A percentile compares a stretch with the other conserved stretches of the same genome.
Conservation (phyloP, 2,329 filamentous ascomycete genomes). For the Graphium sp. region DNA sequence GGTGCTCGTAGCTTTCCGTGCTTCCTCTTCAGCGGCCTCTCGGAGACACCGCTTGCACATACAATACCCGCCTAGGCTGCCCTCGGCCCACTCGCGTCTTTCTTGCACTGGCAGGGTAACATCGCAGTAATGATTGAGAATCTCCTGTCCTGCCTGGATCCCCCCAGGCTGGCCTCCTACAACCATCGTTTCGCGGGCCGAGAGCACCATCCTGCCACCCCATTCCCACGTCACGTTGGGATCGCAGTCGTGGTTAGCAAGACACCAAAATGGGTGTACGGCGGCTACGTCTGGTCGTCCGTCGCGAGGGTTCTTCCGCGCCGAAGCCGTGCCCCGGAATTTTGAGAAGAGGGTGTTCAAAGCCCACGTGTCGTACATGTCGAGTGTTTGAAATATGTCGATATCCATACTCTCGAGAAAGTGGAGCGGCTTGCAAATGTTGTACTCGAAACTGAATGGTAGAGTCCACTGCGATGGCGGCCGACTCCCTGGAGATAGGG, state of each 20-base stretch:
- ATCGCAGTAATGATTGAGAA: conserved; percentile 91
- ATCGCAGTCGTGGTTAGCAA: conserved; percentile 92
- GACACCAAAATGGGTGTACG: conserved; percentile 89
- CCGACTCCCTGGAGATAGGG: neutral
- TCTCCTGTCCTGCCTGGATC: conserved; percentile 65
- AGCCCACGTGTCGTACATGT: conserved; percentile 58
- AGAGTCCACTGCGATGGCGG: conserved; percentile 49
- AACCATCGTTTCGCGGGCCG: conserved; percentile 40
- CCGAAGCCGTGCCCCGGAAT: conserved; percentile 83
- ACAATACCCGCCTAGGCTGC: conserved; percentile 78
- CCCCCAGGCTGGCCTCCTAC: conserved; percentile 34
- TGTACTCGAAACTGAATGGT: conserved; percentile 63
- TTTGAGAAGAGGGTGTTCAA: conserved; percentile 87
- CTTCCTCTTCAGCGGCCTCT: conserved; percentile 31
- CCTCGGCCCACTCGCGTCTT: conserved; percentile 74
- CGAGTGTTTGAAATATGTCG: conserved; percentile 47
- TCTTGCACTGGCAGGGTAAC: conserved; percentile 60
- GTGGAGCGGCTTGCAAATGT: conserved; percentile 58
- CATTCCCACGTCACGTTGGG: conserved; percentile 94
- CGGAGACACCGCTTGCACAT: conserved; percentile 68
- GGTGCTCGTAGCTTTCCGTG: neutral
- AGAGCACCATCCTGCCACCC: conserved; percentile 62
- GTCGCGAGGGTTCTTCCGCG: conserved; percentile 57
- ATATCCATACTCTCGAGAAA: conserved; percentile 74
- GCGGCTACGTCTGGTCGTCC: conserved; percentile 82